These are phyloP conservation scores for Pleurotus tuoliensis DNA, from an alignment of 768 basidiomycete species.

Conservation along the genomic window DNA sequence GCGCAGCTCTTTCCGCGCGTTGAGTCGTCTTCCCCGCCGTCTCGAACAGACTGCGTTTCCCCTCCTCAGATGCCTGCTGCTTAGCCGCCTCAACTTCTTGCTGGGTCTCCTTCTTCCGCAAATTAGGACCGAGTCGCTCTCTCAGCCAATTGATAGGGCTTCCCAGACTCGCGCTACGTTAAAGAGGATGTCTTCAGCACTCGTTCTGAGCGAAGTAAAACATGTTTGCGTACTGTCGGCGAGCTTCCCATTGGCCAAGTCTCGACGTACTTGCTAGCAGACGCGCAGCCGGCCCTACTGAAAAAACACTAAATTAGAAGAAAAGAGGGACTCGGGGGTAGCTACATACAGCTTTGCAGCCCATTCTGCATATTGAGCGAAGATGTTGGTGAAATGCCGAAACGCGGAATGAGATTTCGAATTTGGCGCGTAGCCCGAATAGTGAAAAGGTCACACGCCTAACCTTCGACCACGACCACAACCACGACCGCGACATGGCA, in stretches of 20 bases:
- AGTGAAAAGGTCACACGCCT: conserved; percentile 9
- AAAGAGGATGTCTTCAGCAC: conserved; percentile 6
- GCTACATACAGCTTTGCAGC: conserved; percentile 19
- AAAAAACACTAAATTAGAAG: no score
- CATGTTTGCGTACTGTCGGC: conserved; percentile 37
- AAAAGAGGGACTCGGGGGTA: no score
- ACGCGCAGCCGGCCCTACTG: conserved; percentile 10
- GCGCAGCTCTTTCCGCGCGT: conserved; percentile 12
- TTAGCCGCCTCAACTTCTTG: conserved; percentile 45
- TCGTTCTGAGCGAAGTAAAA: not conserved
- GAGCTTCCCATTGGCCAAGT: conserved; percentile 30
- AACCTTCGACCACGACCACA: not conserved
- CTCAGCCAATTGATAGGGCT: conserved; percentile 63
- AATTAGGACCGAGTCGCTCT: conserved; percentile 48
- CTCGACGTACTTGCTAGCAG: conserved; percentile 12
- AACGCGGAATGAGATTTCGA: not conserved
- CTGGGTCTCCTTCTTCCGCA: conserved; percentile 39
- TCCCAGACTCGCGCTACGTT: conserved; percentile 41
- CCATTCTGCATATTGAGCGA: conserved; percentile 15
- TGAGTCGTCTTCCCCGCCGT: conserved; percentile 20
- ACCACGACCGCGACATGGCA: conserved; percentile 33
- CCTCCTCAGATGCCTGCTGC: conserved; percentile 39
- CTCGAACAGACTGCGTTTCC: conserved; percentile 50
- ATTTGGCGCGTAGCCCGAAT: not conserved
- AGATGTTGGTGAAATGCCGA: not conserved